phyloP scores from a whole-genome alignment of 192 early-diverging fungal species.

The Coemansia sp. region DNA sequence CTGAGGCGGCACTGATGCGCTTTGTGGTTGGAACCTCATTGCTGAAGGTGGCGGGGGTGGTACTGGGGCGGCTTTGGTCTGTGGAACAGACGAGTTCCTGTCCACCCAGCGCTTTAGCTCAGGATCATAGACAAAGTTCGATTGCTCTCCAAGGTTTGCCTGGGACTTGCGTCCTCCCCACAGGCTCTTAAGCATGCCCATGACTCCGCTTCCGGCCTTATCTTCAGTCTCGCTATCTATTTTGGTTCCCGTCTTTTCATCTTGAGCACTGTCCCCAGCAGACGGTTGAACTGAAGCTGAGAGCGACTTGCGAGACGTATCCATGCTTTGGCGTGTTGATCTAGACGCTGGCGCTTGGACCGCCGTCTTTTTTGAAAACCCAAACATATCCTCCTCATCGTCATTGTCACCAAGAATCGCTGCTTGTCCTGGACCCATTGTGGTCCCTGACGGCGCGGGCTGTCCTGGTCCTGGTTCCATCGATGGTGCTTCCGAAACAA shows the following conservation, averaged over 20 bases:
- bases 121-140: slow-evolving; percentile 83
- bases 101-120: slow-evolving; percentile 83
- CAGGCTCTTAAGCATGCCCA: slow-evolving; percentile 53
- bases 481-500: no score
- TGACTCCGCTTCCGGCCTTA: slow-evolving; percentile 57
- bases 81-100: slow-evolving; percentile 36
- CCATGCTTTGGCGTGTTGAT: slow-evolving; percentile 21
- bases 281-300: slow-evolving; percentile 19
- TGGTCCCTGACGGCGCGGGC: background rate
- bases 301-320: slow-evolving; percentile 24
- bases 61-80: slow-evolving; percentile 30
- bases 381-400: slow-evolving; percentile 54
- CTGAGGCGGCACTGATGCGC: slow-evolving; percentile 19
- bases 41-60: slow-evolving; percentile 47
- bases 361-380: slow-evolving; percentile 40
- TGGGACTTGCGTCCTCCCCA: slow-evolving; percentile 58
- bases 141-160: slow-evolving; percentile 87
- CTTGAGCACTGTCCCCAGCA: slow-evolving; percentile 6
- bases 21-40: slow-evolving; percentile 35
- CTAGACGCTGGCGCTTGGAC: slow-evolving; percentile 5
- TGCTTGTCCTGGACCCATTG: background rate
- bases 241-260: slow-evolving; percentile 13
- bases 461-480: background rate
- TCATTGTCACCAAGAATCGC: slow-evolving; percentile 6
- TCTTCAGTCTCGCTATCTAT: slow-evolving; percentile 38